phyloP scores from a whole-genome alignment of 495 filamentous ascomycete genomes.

The Immersiella caudata region DNA sequence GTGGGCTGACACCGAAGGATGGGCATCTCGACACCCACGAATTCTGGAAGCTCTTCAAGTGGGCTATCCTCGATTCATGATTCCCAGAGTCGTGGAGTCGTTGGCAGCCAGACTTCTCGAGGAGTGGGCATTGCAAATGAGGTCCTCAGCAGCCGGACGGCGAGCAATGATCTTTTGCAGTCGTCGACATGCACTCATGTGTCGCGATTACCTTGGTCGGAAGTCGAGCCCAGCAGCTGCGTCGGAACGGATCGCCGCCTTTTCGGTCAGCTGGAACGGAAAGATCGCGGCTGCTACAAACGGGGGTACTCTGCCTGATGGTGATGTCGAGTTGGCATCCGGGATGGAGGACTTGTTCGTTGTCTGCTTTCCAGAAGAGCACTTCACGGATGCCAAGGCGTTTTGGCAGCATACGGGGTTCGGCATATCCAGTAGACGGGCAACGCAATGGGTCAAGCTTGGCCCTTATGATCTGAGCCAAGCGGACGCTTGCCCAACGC shows the following conservation, averaged over 20 bases:
- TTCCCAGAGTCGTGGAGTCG: slow-evolving; percentile 20
- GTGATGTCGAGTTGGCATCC: neutral
- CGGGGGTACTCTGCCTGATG: neutral
- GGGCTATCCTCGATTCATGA: slow-evolving; percentile 38
- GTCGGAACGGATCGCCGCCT: neutral
- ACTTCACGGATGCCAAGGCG: slow-evolving; percentile 17
- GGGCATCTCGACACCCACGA: slow-evolving; percentile 27
- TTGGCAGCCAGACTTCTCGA: slow-evolving; percentile 15
- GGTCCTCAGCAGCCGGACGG: neutral
- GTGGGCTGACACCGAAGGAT: slow-evolving; percentile 35
- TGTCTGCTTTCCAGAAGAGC: slow-evolving; percentile 21
- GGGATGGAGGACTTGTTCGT: slow-evolving; percentile 26
- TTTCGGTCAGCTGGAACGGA: slow-evolving; percentile 21
- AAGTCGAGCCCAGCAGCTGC: neutral
- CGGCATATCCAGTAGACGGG: slow-evolving; percentile 36
- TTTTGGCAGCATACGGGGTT: slow-evolving; percentile 39
- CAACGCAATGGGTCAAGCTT: slow-evolving; percentile 25
- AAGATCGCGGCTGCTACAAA: neutral
- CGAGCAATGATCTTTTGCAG: neutral
- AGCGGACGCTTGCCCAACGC: too few relatives aligned
- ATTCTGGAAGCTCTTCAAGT: slow-evolving; percentile 30
- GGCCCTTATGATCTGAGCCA: neutral
- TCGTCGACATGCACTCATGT: neutral
- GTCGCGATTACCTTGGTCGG: neutral
- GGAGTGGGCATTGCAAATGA: neutral